Conservation (phyloP, 1,284 basidiomycete genomes). For the Fomitiporia mediterranea region DNA sequence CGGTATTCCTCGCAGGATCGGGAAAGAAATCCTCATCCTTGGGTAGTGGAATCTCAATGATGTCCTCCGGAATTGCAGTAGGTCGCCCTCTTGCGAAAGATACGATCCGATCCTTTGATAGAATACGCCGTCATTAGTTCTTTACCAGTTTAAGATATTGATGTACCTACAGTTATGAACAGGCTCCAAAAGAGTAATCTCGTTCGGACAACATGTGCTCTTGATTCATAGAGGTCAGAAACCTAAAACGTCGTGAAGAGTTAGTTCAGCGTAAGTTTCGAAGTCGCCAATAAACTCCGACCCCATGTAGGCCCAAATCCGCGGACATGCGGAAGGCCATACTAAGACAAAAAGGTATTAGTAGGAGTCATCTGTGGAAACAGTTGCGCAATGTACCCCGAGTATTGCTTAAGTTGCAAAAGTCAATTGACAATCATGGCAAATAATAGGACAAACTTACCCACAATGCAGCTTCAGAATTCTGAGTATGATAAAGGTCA, state of each 20-base stretch:
- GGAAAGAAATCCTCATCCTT: conserved; percentile 36
- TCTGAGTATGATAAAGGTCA: no score
- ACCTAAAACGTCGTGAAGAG: conserved; percentile 16
- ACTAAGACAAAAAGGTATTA: conserved; percentile 21
- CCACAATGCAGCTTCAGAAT: conserved; percentile 38
- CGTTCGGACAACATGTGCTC: conserved; percentile 33
- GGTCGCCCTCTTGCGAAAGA: conserved; percentile 33
- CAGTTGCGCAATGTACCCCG: conserved; percentile 19
- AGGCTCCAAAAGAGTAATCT: conserved; percentile 36
- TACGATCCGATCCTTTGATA: conserved; percentile 37
- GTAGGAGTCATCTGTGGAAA: neutral
- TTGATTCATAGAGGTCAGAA: conserved; percentile 36
- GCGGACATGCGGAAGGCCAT: conserved; percentile 40
- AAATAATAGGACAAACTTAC: conserved; percentile 23
- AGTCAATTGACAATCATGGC: neutral
- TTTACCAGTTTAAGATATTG: neutral
- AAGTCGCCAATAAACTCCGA: neutral
- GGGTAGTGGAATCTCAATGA: conserved; percentile 38
- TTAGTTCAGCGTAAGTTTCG: neutral
- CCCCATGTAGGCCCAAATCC: conserved; percentile 38
- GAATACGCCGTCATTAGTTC: neutral
- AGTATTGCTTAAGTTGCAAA: conserved; percentile 28
- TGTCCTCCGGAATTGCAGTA: conserved; percentile 35
- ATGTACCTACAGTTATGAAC: conserved; percentile 30
- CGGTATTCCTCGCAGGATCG: conserved; percentile 29